Base-by-base conservation (phyloP, 2,329 filamentous ascomycete genomes). In the Botrytis elliptica region DNA sequence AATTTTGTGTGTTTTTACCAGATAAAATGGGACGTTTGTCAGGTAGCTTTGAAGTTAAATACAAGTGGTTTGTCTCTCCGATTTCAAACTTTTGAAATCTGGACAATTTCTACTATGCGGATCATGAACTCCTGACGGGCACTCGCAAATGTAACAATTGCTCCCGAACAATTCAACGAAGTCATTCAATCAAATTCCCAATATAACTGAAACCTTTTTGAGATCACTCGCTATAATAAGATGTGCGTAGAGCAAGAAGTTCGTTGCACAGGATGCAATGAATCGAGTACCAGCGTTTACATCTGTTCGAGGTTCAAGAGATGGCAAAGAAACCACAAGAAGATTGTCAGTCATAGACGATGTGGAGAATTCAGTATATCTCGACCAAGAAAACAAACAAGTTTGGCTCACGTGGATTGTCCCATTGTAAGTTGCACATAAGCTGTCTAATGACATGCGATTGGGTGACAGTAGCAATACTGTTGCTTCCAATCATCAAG, bases 231-330 rank as follows among this genome's bases (percentile, higher is more conserved):
- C 55, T 20, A 36, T 3, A n/a, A 18, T 5, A 42, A 33, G 22
- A 72, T 68, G 70, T 72, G 70, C 29, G 65, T 49, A 40, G 70
- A 72, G 40, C 70, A 72, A 66, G 62, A 72, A 55, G 70, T 72
- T 68, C 70, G 70, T 40, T 72, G 70, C 40, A 72, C 70, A 22
- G 70, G 49, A 20, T 72, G 70, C 63, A 68, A 66, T 20, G 63
- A 68, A 42, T 72, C 70, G 12, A 72, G 63, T 22, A 72, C 70
- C 33, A 68, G 49, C 55, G 55, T 72, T 46, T 72, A 68, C 36
- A 72, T 72, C 52, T 72, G 70, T 57, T 36, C 63, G 12, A 68
- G 38, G 40, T 52, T 72, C 70, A 72, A 72, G 70, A 49, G 55
- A 68, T 72, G 70, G 70, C 70, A 72, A 36, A 55, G 40, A 67